These are phyloP conservation scores for Chrysanthemum seticuspe DNA, from an alignment of 129 eudicot species.

Conservation along the genomic window DNA sequence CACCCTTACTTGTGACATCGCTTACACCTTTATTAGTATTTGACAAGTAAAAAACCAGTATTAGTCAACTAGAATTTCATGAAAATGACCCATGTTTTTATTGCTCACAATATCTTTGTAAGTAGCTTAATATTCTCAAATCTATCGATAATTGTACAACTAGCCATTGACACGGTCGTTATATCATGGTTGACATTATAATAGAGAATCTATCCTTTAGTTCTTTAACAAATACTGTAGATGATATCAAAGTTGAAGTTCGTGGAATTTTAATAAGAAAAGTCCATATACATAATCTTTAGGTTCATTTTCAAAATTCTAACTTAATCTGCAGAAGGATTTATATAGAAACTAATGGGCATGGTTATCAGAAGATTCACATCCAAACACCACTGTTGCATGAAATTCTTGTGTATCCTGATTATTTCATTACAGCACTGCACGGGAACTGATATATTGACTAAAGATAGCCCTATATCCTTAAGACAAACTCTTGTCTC, in stretches of 20 bases:
- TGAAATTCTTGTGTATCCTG: background rate
- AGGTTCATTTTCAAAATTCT: background rate
- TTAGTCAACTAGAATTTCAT: too few relatives aligned
- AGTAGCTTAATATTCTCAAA: too few relatives aligned
- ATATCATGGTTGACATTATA: too few relatives aligned
- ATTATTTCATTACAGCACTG: constrained; percentile 7
- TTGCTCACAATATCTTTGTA: background rate
- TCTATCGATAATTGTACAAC: background rate
- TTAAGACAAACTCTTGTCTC: constrained; percentile 16
- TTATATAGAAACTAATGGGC: background rate
- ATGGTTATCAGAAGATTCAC: background rate
- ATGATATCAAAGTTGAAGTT: too few relatives aligned
- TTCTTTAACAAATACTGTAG: background rate
- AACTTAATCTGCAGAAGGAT: background rate
- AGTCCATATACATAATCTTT: background rate
- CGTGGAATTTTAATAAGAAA: background rate
- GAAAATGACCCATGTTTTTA: background rate
- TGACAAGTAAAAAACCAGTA: too few relatives aligned
- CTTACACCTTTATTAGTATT: too few relatives aligned
- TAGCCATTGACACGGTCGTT: too few relatives aligned
- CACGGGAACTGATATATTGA: constrained; percentile 14
- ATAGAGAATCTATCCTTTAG: too few relatives aligned
- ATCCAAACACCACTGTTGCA: background rate
- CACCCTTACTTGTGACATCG: too few relatives aligned
- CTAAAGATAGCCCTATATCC: constrained; percentile 1